phyloP scores from a whole-genome alignment of 2,329 filamentous ascomycete species.

The Tolypocladium album region DNA sequence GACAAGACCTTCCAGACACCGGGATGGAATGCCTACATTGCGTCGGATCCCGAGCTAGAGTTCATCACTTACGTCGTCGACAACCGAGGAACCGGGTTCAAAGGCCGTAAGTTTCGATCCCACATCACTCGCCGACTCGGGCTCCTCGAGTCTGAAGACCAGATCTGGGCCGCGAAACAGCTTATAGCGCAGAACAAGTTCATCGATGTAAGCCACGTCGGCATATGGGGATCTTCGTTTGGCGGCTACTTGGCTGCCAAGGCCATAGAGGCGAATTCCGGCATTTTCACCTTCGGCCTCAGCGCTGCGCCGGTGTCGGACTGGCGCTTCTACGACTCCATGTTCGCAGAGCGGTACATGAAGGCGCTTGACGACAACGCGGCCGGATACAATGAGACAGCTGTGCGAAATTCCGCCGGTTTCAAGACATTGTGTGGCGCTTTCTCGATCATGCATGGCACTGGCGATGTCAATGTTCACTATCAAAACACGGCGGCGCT shows the following conservation, averaged over 20 bases:
- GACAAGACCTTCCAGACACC: slow-evolving; percentile 43
- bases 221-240: slow-evolving; percentile 60
- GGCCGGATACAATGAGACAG: slow-evolving; percentile 49
- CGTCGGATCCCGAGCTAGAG: slow-evolving; percentile 56
- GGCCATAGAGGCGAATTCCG: slow-evolving; percentile 51
- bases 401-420: slow-evolving; percentile 44
- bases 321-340: slow-evolving; percentile 60
- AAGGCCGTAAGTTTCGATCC: slow-evolving; percentile 52
- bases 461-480: slow-evolving; percentile 62
- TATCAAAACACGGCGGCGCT: slow-evolving; percentile 56
- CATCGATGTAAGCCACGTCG: slow-evolving; percentile 48
- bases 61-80: slow-evolving; percentile 60
- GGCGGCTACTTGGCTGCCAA: slow-evolving; percentile 58
- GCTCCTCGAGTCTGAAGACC: slow-evolving; percentile 52
- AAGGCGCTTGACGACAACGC: slow-evolving; percentile 46
- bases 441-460: slow-evolving; percentile 54
- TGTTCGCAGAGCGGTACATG: slow-evolving; percentile 68
- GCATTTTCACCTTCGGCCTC: slow-evolving; percentile 50
- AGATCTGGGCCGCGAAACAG: slow-evolving; percentile 54
- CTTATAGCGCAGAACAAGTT: slow-evolving; percentile 38
- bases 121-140: slow-evolving; percentile 49
- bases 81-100: slow-evolving; percentile 55
- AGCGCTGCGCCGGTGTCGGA: slow-evolving; percentile 57
- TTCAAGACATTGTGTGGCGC: slow-evolving; percentile 53
- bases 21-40: slow-evolving; percentile 51